Evolutionary conservation across 495 filamentous ascomycete species (phyloP).

Genomic region (Penicillium crystallinum): DNA sequence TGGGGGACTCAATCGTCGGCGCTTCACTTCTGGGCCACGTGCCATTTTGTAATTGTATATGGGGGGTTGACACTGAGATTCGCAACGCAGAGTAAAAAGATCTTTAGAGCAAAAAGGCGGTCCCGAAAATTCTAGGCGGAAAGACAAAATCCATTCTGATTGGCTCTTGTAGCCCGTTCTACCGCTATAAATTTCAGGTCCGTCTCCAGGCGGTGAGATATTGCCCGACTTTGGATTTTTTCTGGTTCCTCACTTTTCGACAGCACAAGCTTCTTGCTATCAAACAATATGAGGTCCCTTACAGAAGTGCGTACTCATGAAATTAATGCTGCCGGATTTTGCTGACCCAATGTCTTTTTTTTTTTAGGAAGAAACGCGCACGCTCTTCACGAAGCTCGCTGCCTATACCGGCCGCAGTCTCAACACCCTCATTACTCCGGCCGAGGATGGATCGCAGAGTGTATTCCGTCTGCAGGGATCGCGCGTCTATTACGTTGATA

Average conservation of each 20-base stretch:
- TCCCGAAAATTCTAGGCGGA: slow-evolving; percentile 8
- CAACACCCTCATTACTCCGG: slow-evolving; percentile 27
- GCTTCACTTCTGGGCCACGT: slow-evolving; percentile 4
- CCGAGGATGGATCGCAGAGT: slow-evolving; percentile 64
- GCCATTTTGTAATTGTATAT: slow-evolving; percentile 1
- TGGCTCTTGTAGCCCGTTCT: background rate
- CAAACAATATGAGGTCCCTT: slow-evolving; percentile 2
- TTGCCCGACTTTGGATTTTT: slow-evolving; percentile 3
- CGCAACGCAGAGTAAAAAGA: slow-evolving; percentile 1
- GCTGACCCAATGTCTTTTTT: background rate
- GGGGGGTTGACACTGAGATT: background rate
- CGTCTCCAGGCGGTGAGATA: slow-evolving; percentile 1
- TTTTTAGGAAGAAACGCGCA: slow-evolving; percentile 2
- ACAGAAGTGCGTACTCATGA: background rate
- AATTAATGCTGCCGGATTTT: background rate
- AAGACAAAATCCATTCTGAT: background rate
- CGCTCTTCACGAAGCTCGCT: slow-evolving; percentile 70
- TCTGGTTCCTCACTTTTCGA: background rate
- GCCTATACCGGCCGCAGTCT: slow-evolving; percentile 60
- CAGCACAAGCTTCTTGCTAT: background rate
- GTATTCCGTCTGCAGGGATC: slow-evolving; percentile 78
- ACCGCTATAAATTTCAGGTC: slow-evolving; percentile 3
- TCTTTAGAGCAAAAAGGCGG: slow-evolving; percentile 4
- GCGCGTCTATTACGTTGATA: slow-evolving; percentile 83
- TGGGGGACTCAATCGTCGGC: slow-evolving; percentile 43